Percentiles rank a stretch among this genome's conserved stretches.
phyloP scores from a whole-genome alignment of 2,329 filamentous ascomycete species.

The Dactylellina sp. region DNA sequence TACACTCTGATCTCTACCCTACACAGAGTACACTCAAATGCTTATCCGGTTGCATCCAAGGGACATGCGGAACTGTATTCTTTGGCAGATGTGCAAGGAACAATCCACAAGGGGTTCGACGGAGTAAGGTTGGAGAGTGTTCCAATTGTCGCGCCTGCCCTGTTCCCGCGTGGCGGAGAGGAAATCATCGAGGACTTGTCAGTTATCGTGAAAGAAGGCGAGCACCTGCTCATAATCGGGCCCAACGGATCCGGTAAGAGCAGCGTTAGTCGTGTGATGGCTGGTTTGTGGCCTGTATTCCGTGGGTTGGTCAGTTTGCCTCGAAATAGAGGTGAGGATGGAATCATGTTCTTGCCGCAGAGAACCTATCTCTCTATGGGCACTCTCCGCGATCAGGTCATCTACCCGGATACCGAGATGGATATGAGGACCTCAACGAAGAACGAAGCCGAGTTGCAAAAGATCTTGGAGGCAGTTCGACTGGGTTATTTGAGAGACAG shows the following conservation, averaged over 20 bases:
- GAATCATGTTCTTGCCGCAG: constrained; percentile 98
- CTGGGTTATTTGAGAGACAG: constrained; percentile 90
- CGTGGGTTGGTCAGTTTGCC: constrained; percentile 90
- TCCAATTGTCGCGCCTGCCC: constrained; percentile 85
- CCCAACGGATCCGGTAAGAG: constrained; percentile 95
- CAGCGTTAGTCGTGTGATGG: constrained; percentile 85
- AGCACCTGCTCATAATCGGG: constrained; percentile 93
- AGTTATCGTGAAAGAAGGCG: constrained; percentile 87
- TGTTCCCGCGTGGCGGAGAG: constrained; percentile 91
- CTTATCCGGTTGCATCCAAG: constrained; percentile 78
- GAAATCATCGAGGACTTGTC: constrained; percentile 89
- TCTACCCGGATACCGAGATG: constrained; percentile 93
- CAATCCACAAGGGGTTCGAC: constrained; percentile 92
- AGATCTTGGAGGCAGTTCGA: constrained; percentile 82
- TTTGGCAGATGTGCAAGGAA: constrained; percentile 90
- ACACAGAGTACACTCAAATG: constrained; percentile 89
- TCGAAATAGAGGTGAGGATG: constrained; percentile 81
- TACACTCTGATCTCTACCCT: constrained; percentile 95
- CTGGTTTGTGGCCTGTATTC: constrained; percentile 95
- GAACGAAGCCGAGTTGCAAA: constrained; percentile 80
- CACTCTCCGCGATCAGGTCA: constrained; percentile 94
- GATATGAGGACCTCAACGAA: constrained; percentile 89
- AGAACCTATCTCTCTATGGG: constrained; percentile 77
- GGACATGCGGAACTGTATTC: constrained; percentile 84
- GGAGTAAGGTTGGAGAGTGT: constrained; percentile 93